A percentile compares a stretch with the other conserved stretches of the same genome.
These are phyloP conservation scores for Suhomyces ambrosiae DNA, from an alignment of 1,139 yeast species.

Conservation along the genomic window DNA sequence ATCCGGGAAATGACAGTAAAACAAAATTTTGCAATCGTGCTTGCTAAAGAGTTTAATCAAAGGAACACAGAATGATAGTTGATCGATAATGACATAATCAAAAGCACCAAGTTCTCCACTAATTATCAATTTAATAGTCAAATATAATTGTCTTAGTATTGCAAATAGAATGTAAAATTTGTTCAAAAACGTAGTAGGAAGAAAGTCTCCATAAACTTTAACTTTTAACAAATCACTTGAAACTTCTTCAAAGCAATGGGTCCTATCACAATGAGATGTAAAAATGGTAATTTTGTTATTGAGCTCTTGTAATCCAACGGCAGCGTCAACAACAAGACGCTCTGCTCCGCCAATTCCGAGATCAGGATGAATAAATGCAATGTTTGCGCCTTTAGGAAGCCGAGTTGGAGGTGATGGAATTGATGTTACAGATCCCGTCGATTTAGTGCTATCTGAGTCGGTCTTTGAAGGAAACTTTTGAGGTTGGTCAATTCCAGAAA, in stretches of 20 bases:
- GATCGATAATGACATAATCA: constrained; percentile 85
- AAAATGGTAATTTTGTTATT: constrained; percentile 63
- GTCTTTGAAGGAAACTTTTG: neutral
- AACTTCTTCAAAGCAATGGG: constrained; percentile 91
- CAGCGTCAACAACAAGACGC: constrained; percentile 91
- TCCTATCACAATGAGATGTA: constrained; percentile 86
- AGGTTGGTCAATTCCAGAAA: constrained; percentile 2
- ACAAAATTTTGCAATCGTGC: constrained; percentile 53
- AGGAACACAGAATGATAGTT: constrained; percentile 84
- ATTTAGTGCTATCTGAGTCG: neutral
- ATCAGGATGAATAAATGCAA: constrained; percentile 95
- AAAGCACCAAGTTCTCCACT: constrained; percentile 50
- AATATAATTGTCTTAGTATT: constrained; percentile 74
- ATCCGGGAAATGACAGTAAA: constrained; percentile 97
- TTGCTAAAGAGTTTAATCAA: constrained; percentile 55
- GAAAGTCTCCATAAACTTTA: constrained; percentile 74
- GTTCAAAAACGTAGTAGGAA: constrained; percentile 72
- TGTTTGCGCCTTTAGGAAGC: constrained; percentile 17
- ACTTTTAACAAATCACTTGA: constrained; percentile 58
- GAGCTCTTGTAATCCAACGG: constrained; percentile 75
- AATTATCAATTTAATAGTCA: constrained; percentile 53
- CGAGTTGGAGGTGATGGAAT: neutral
- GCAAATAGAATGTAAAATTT: constrained; percentile 82
- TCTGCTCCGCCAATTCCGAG: constrained; percentile 98
- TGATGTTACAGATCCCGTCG: neutral